Evolutionary conservation across 768 basidiomycete species (phyloP).

Genomic region (Lactifluus subvellereus): DNA sequence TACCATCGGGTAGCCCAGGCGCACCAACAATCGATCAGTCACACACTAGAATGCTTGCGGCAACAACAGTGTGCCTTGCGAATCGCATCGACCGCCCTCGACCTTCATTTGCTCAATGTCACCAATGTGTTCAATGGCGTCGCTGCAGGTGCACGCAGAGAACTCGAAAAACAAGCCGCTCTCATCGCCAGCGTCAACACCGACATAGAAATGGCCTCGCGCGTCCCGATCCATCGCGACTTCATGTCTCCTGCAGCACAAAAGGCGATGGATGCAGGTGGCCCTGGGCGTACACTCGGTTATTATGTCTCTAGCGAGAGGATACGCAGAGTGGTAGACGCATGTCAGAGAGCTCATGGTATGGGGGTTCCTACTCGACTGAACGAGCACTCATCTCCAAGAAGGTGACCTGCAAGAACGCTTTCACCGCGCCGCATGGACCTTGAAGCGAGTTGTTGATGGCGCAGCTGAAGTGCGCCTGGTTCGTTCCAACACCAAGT

Average conservation of each 20-base stretch:
- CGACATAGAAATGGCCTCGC: constrained; percentile 63
- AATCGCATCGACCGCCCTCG: constrained; percentile 63
- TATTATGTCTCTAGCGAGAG: constrained; percentile 73
- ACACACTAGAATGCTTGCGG: constrained; percentile 45
- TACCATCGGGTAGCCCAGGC: constrained; percentile 55
- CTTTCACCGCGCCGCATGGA: constrained; percentile 38
- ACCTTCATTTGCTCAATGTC: constrained; percentile 63
- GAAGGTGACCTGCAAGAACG: constrained; percentile 42
- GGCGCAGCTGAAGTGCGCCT: constrained; percentile 9
- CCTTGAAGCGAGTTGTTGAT: constrained; percentile 12
- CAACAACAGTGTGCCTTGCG: constrained; percentile 64
- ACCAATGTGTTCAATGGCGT: constrained; percentile 64
- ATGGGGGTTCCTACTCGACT: constrained; percentile 22
- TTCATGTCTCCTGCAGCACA: constrained; percentile 63
- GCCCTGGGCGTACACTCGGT: constrained; percentile 59
- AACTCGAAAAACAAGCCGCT: constrained; percentile 60
- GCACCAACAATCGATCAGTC: constrained; percentile 57
- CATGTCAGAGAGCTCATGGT: constrained; percentile 68
- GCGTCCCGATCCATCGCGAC: constrained; percentile 63
- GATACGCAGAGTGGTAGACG: constrained; percentile 73
- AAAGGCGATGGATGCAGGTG: constrained; percentile 64
- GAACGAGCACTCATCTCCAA: not conserved
- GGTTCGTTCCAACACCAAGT: not conserved
- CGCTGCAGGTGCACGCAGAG: constrained; percentile 46
- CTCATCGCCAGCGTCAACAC: constrained; percentile 60